Base-by-base conservation (phyloP, 1,284 basidiomycete species). In the Ustilago trichophora region DNA sequence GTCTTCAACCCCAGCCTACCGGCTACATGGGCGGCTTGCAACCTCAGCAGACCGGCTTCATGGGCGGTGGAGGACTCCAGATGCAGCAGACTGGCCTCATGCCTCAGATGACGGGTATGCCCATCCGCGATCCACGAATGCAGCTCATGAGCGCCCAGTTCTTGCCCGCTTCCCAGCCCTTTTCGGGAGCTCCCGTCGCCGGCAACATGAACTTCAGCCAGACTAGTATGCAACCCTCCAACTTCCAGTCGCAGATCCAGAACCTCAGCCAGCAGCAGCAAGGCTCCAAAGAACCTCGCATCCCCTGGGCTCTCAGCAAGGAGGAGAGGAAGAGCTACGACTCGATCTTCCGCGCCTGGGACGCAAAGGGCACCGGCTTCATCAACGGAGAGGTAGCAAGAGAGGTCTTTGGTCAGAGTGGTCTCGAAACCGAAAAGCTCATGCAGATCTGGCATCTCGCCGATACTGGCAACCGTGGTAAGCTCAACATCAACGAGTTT, bases 261-360 rank as follows among this genome's bases (percentile, higher is more conserved):
- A 73, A 65, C 22, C 66, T 77, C 25, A 67, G 71, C 22, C 88
- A 91, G 81, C 83, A 88, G 48, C 86, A 89, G 56, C 86, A 88
- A 6, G 89, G 90, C 1, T 87, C 87, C 29, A 83, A 87, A 3
- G 85, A 88, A 13, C 91, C 91, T 19, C 89, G 88, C 75, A 86
- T 98, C 21, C 89, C 92, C 0, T 99, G 96, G 95, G 87, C 89
- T 0, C 84, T 98, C 53, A 89, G 88, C 18, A 91, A 91, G 81
- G 88, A 89, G 32, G 95, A 99, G 85, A 93, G 93, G 85, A 97
- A 97, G 85, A 90, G 90, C 75, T 98, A 98, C 80, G 93, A 98
- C 82, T 87, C 91, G 79, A 95, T 98, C 77, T 98, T 99, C 85
- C 86, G 95, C 55, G 91, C 92, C 22, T 99, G 95, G 96, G 95